Conservation (phyloP, 176 grass and related monocot species). For the Metroxylon sagu region DNA sequence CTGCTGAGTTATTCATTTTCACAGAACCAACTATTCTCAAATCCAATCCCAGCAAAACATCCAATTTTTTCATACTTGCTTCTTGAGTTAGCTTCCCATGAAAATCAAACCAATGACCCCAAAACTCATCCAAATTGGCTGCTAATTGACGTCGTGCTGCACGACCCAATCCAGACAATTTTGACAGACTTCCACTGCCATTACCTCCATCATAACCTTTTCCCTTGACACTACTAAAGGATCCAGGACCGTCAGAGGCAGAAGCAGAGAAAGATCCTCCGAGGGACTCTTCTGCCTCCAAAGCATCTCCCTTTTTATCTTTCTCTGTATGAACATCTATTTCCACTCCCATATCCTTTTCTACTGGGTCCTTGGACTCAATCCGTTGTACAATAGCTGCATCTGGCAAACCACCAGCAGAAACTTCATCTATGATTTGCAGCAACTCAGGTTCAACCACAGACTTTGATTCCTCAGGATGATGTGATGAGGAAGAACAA, state of each 20-base stretch:
- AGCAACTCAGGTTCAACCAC: constrained; percentile 38
- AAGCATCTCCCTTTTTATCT: constrained; percentile 25
- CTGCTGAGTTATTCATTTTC: constrained; percentile 50
- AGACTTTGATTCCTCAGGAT: constrained; percentile 50
- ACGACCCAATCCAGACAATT: constrained; percentile 82
- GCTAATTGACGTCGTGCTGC: constrained; percentile 76
- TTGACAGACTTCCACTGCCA: constrained; percentile 63
- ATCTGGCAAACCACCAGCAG: constrained; percentile 22
- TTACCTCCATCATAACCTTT: constrained; percentile 53
- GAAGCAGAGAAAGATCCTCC: constrained; percentile 12
- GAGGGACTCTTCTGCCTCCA: constrained; percentile 39
- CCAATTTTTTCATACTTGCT: constrained; percentile 58
- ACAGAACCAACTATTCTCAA: constrained; percentile 43
- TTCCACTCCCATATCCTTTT: constrained; percentile 50
- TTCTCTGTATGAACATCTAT: constrained; percentile 30
- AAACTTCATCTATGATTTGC: constrained; percentile 28
- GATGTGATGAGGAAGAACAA: constrained; percentile 25
- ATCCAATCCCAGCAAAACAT: constrained; percentile 67
- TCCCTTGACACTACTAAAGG: constrained; percentile 39
- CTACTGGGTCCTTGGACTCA: constrained; percentile 24
- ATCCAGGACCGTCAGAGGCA: constrained; percentile 46
- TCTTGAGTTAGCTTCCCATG: constrained; percentile 82
- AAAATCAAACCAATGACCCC: constrained; percentile 91
- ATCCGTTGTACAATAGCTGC: constrained; percentile 27
- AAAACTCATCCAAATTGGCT: constrained; percentile 85